Percentiles rank a stretch among this genome's conserved stretches.
phyloP scores from a whole-genome alignment of 345 rosid species.

The Psidium guajava region DNA sequence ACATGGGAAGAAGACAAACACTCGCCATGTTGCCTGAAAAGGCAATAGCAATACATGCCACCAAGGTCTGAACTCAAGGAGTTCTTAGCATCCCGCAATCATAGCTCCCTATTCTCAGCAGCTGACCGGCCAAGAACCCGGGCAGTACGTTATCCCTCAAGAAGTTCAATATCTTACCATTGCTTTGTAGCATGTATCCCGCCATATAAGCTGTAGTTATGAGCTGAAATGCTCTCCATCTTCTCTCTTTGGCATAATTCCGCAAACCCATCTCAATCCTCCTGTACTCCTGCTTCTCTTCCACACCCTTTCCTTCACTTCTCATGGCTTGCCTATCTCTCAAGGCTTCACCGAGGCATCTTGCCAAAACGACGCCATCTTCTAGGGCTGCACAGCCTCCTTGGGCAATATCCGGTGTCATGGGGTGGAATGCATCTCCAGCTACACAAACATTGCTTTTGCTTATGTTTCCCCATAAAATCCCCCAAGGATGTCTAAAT shows the following conservation, averaged over 20 bases:
- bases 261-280: constrained; percentile 26
- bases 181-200: constrained; percentile 19
- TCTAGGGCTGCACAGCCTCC: constrained; percentile 66
- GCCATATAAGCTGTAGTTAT: constrained; percentile 16
- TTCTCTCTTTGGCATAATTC: no score
- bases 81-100: constrained; percentile 27
- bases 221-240: constrained; percentile 41
- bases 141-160: constrained; percentile 12
- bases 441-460: constrained; percentile 52
- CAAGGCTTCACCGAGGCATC: constrained; percentile 49
- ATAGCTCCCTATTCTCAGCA: constrained; percentile 2
- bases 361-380: constrained; percentile 51
- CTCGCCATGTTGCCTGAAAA: background rate
- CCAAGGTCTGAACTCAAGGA: background rate
- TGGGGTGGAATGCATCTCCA: constrained; percentile 68
- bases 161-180: constrained; percentile 9
- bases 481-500: constrained; percentile 45
- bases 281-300: constrained; percentile 6
- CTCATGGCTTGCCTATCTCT: background rate
- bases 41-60: background rate
- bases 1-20: background rate
- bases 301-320: constrained; percentile 2
- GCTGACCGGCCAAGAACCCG: background rate
- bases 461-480: constrained; percentile 43
- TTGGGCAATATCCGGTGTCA: constrained; percentile 67